Percentiles rank a stretch among this genome's conserved stretches.
These are phyloP conservation scores for Mycena rebaudengoi DNA, from an alignment of 768 basidiomycete genomes.

Conservation along the genomic window DNA sequence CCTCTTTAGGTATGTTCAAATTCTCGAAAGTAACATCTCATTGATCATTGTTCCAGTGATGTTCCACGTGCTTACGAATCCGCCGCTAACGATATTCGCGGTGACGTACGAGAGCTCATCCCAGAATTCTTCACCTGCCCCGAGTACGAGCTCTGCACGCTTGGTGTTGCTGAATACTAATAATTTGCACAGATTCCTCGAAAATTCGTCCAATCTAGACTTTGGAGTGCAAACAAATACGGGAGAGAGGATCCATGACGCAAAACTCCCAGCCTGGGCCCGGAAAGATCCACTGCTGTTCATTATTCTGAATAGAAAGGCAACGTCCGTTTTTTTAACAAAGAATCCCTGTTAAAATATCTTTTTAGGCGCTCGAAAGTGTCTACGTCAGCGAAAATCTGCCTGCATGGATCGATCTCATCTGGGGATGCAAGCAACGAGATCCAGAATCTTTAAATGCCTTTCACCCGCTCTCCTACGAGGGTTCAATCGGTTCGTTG, in stretches of 20 bases:
- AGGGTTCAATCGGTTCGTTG: conserved; percentile 79
- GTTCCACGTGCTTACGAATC: conserved; percentile 85
- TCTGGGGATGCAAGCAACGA: conserved; percentile 90
- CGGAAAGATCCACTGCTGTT: conserved; percentile 85
- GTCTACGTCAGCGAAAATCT: conserved; percentile 85
- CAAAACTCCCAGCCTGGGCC: conserved; percentile 92
- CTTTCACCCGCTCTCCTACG: conserved; percentile 94
- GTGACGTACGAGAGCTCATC: conserved; percentile 93
- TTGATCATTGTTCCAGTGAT: conserved; percentile 55
- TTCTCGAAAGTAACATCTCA: not conserved
- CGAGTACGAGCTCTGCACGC: conserved; percentile 62
- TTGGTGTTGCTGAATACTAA: no score
- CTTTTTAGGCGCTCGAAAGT: conserved; percentile 82
- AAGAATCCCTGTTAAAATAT: no score
- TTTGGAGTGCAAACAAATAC: conserved; percentile 79
- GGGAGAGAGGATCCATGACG: conserved; percentile 85
- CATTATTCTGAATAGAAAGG: conserved; percentile 78
- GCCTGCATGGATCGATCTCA: conserved; percentile 91
- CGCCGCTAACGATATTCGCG: conserved; percentile 85
- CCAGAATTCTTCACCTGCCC: conserved; percentile 90
- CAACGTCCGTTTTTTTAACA: no score
- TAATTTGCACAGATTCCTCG: conserved; percentile 84
- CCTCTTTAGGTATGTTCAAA: conserved; percentile 68
- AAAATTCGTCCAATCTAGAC: conserved; percentile 81
- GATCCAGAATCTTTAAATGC: conserved; percentile 82